Evolutionary conservation across 108 stramenopile species (phyloP), one percentile per base, ranked within the genome.

Genomic region (Chaetoceros muelleri): DNA sequence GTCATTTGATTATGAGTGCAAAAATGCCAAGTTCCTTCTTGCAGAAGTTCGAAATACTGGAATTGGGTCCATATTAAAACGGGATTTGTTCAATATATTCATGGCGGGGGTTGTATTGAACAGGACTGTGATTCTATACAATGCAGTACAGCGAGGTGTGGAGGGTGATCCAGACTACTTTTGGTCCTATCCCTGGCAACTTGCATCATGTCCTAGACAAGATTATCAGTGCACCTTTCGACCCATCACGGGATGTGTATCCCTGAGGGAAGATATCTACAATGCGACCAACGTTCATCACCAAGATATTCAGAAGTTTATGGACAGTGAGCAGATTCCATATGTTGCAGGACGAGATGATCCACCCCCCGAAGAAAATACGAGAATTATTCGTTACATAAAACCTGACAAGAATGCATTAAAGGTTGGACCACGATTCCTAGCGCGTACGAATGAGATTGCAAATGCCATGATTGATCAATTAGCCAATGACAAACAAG

Each of bases 1-100:
- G n/a, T 28, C 30, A 20, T 74, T 79, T 56, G 78, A 79, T 62
- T 79, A 50, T 46, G 78, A 79, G 50, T 79, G 78, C 48, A 62
- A 62, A 21, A 44, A 57, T 25, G 57, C 73, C 44, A 71, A 71
- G 46, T 72, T 74, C 26, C 44, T 74, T 30, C 64, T 74, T n/a
- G 78, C 65, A 3, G 45, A 56, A 21, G 30, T 79, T 17, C 46
- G 53, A 10, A 47, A 56, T 18, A 25, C 46, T 1, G 73, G 78
- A 16, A 34, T 79, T 45, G 78, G 78, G 30, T 66, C 73, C 19
- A 46, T 47, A 22, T 55, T 72, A 30, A 2, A 66, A 29, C 29
- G 61, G 22, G 62, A 50, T 24, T 57, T 55, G 17, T 59, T 71
- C 24, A 51, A 57, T 40, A 67, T 64, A 2, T 55, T 74, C 28